Evolutionary conservation across 331 rosid genomes (phyloP), one percentile per base, ranked within the genome.

Genomic region (Ulmus americana): DNA sequence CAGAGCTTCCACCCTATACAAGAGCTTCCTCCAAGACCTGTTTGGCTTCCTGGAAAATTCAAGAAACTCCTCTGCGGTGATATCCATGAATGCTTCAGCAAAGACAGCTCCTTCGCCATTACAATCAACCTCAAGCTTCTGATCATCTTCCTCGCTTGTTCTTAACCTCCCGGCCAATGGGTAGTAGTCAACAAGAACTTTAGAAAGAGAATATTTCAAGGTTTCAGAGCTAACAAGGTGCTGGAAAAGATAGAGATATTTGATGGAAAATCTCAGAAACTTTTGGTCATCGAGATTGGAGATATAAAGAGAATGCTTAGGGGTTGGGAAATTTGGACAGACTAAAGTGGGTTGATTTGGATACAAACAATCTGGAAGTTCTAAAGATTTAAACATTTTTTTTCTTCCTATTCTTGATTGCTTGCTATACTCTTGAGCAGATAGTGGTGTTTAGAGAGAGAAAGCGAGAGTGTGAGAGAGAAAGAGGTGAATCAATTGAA

Each of bases 231-330:
- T 58, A 62, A 89, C 75, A 5, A 74, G 66, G 70, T 76, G 77
- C 53, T 74, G 63, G 81, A 86, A 92, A 10, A 92, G 64, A 71
- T 75, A 85, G 41, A 87, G 73, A 50, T 89, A 92, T 50, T 92
- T 86, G 14, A 92, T 82, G 61, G 95, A 70, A 78, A 92, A 92
- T 60, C 95, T 76, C 40, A 92, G 95, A 22, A 92, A 82, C 71
- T 80, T 88, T 45, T 92, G 97, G 80, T 83, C 87, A 67, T 92
- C 97, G 1, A 92, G 84, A 59, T 92, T 92, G 5, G 97, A 88
- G 69, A 92, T 89, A 11, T 77, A 78, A 46, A 92, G 77, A 39
- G 81, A 81, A 73, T 86, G 95, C 45, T 80, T 81, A 44, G 96
- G 96, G 0, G 97, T 92, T 39, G 89, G 86, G 39, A 71, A 56